Conservation (phyloP, 345 rosid species). For the Litchi chinensis region DNA sequence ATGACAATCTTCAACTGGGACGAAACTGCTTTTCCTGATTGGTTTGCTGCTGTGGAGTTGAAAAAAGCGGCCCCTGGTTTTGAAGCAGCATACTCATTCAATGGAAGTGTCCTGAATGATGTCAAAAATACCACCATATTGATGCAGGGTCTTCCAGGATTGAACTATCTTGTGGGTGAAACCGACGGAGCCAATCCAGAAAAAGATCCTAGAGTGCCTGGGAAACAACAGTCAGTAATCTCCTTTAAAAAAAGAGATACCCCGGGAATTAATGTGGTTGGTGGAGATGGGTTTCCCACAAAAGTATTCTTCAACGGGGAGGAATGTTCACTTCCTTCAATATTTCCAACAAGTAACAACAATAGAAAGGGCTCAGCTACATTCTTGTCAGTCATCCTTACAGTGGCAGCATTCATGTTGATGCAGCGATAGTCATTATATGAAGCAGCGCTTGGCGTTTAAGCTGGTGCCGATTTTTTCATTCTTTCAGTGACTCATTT, state of each 20-base stretch:
- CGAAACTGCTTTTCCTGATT: conserved; percentile 66
- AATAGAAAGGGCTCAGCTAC: conserved; percentile 31
- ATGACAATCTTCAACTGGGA: conserved; percentile 96
- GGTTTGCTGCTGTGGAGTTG: conserved; percentile 83
- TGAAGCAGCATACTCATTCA: conserved; percentile 78
- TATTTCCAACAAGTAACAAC: conserved; percentile 51
- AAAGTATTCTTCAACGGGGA: conserved; percentile 96
- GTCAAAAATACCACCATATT: conserved; percentile 69
- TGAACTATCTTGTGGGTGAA: conserved; percentile 80
- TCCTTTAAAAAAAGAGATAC: conserved; percentile 78
- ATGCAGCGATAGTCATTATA: conserved; percentile 36
- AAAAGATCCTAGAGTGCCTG: conserved; percentile 75
- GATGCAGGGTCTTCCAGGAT: conserved; percentile 78
- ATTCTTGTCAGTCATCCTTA: conserved; percentile 31
- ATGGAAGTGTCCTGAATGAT: conserved; percentile 53
- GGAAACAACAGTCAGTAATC: conserved; percentile 88
- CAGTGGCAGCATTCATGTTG: conserved; percentile 35
- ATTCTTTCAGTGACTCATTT: conserved; percentile 36
- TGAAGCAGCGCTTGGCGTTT: conserved; percentile 9
- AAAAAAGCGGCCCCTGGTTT: conserved; percentile 72
- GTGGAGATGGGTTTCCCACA: conserved; percentile 84
- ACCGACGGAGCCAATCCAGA: conserved; percentile 57
- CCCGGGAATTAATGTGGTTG: conserved; percentile 68
- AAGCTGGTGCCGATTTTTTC: conserved; percentile 29
- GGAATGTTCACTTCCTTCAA: conserved; percentile 77